phyloP scores from a whole-genome alignment of 2,329 filamentous ascomycete genomes.

The Hypomyces perniciosus region DNA sequence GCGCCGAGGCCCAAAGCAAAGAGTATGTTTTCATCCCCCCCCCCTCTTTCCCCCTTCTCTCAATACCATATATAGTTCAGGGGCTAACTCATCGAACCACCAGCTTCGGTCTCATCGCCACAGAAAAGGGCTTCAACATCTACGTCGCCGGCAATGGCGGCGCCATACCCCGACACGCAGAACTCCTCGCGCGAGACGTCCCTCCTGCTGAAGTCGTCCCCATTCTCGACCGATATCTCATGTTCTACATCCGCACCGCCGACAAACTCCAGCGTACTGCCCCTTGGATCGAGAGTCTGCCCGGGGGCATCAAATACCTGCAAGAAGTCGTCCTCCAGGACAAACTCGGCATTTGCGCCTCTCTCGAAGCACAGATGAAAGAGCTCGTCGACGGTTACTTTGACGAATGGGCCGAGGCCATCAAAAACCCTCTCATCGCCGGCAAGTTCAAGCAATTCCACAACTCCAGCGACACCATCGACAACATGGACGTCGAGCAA shows the following conservation, averaged over 20 bases:
- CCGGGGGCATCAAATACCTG: conserved; percentile 78
- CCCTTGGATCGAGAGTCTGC: conserved; percentile 77
- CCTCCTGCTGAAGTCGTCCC: conserved; percentile 75
- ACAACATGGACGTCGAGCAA: conserved; percentile 62
- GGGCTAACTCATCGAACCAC: not conserved
- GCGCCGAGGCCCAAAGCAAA: conserved; percentile 87
- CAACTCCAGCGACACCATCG: conserved; percentile 68
- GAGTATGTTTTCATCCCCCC: conserved; percentile 49
- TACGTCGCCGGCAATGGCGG: conserved; percentile 88
- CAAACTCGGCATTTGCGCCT: conserved; percentile 76
- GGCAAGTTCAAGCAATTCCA: conserved; percentile 75
- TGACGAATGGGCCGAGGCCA: conserved; percentile 84
- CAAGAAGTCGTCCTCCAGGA: conserved; percentile 78
- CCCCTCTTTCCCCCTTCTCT: not conserved
- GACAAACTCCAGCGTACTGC: conserved; percentile 87
- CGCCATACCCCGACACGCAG: conserved; percentile 74
- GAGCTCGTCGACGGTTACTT: conserved; percentile 78
- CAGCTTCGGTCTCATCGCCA: conserved; percentile 84
- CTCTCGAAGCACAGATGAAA: conserved; percentile 83
- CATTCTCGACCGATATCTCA: conserved; percentile 81
- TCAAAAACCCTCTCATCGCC: conserved; percentile 61
- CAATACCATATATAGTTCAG: not conserved
- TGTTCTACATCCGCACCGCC: conserved; percentile 90
- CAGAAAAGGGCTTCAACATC: conserved; percentile 89
- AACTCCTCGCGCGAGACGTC: conserved; percentile 81